Base-by-base conservation (phyloP, 495 filamentous ascomycete genomes). In the Hyaloscypha hepaticicola region DNA sequence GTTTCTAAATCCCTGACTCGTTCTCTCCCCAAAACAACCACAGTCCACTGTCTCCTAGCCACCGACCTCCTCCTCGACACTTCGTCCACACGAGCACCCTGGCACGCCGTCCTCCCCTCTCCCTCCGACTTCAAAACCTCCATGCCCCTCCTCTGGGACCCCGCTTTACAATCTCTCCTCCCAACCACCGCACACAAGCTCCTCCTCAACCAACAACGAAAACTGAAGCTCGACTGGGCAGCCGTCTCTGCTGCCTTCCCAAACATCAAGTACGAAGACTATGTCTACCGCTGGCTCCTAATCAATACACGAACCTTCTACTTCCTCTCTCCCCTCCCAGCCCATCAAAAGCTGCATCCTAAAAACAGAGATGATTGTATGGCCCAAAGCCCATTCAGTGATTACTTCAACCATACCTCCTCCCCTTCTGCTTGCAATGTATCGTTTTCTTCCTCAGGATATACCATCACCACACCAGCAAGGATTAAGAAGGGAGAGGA, bases 141-240 rank as follows among this genome's bases (percentile, higher is more conserved):
- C 58, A 82, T 95, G 77, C 93, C 93, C 0, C 69, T 96, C 2
- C 73, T 88, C 29, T 96, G 92, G 91, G 77, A 80, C 0, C 12
- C 68, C 8, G 64, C 70, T 11, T 72, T 86, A 24, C 79, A 80
- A 52, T 63, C 72, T 16, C 72, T 83, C 26, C 76, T 89, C 7
- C 85, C 87, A 0, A 52, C 57, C 0, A 65, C 70, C 9, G 76
- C 83, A 0, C 69, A 59, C 27, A 62, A 68, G 33, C 81, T 93
- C 25, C 79, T 96, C 0, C 21, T 73, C 0, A 80, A 82, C 34
- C 92, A 95, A 69, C 74, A 81, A 55, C 64, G 74, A 28, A 90
- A 91, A 62, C 75, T 96, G 49, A 70, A 74, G n/a, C 72, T 71
- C 8, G 90, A 92, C 66, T 90, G 86, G 82, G 69, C 75, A 0